Evolutionary conservation across 257 asterid species (phyloP).

Genomic region (Gentiana dahurica): DNA sequence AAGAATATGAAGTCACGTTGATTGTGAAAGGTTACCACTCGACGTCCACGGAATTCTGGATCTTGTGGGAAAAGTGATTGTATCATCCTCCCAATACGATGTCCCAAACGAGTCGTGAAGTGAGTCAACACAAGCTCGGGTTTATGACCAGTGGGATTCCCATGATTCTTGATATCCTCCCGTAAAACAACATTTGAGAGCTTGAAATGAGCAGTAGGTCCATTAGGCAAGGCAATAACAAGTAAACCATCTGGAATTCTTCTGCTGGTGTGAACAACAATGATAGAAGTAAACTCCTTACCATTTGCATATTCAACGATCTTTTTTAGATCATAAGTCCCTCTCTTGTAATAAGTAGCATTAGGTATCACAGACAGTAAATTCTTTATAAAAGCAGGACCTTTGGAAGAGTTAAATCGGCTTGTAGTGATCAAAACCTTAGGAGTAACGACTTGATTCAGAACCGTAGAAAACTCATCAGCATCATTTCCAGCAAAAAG

Average conservation of each 20-base stretch:
- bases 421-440: constrained; percentile 81
- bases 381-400: constrained; percentile 75
- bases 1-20: constrained; percentile 93
- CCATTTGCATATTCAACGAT: constrained; percentile 75
- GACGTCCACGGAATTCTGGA: constrained; percentile 80
- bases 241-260: constrained; percentile 93
- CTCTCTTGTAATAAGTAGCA: constrained; percentile 75
- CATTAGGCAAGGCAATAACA: constrained; percentile 68
- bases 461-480: constrained; percentile 66
- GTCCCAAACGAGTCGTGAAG: constrained; percentile 94
- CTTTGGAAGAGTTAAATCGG: constrained; percentile 86
- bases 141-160: constrained; percentile 85
- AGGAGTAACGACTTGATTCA: constrained; percentile 51
- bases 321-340: constrained; percentile 92
- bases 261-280: constrained; percentile 92
- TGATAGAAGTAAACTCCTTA: constrained; percentile 71
- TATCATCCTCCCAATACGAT: constrained; percentile 87
- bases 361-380: constrained; percentile 72
- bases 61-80: constrained; percentile 91
- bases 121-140: constrained; percentile 82
- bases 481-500: constrained; percentile 74
- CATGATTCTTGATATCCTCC: constrained; percentile 93
- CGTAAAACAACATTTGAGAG: constrained; percentile 70
- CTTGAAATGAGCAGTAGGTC: constrained; percentile 97
- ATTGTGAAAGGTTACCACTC: constrained; percentile 93